Percentiles rank a stretch among this genome's conserved stretches.
Evolutionary conservation across 208 protist genomes (phyloP).

Genomic region (Acanthamoeba triangularis): DNA sequence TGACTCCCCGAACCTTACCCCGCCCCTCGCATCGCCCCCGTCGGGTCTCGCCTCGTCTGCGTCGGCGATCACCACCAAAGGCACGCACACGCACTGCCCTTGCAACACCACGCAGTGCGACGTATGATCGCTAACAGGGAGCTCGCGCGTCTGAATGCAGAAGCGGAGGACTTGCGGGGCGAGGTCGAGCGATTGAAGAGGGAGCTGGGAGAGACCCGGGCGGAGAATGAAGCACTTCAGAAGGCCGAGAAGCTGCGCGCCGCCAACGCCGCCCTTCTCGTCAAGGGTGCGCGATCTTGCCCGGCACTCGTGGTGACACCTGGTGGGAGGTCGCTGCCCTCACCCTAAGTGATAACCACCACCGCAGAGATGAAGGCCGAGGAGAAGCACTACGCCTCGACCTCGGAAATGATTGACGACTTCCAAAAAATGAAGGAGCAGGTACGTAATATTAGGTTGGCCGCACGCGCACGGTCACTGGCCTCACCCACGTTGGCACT

Average conservation of each 20-base stretch:
- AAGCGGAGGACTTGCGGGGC: neutral
- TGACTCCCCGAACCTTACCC: neutral
- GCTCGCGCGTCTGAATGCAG: neutral
- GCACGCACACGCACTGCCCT: neutral
- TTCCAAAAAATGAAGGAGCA: constrained; percentile 66
- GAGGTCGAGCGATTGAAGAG: neutral
- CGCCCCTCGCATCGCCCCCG: neutral
- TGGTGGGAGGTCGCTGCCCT: too few relatives aligned
- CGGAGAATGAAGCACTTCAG: neutral
- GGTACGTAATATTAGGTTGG: neutral
- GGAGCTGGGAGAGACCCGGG: neutral
- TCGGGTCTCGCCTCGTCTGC: neutral
- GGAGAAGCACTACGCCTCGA: constrained; percentile 34
- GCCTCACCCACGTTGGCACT: too few relatives aligned
- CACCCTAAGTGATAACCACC: neutral
- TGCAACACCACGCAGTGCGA: neutral
- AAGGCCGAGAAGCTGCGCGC: constrained; percentile 27
- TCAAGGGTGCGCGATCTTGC: neutral
- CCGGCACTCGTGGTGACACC: neutral
- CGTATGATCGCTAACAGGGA: neutral
- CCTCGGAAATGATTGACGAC: constrained; percentile 26
- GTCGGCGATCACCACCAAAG: neutral
- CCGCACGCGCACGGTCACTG: too few relatives aligned
- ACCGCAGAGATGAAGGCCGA: constrained; percentile 6
- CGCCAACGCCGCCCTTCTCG: neutral